Evolutionary conservation across 225 moss, liverwort and hornwort species (phyloP).

Genomic region (Polytrichum formosum): DNA sequence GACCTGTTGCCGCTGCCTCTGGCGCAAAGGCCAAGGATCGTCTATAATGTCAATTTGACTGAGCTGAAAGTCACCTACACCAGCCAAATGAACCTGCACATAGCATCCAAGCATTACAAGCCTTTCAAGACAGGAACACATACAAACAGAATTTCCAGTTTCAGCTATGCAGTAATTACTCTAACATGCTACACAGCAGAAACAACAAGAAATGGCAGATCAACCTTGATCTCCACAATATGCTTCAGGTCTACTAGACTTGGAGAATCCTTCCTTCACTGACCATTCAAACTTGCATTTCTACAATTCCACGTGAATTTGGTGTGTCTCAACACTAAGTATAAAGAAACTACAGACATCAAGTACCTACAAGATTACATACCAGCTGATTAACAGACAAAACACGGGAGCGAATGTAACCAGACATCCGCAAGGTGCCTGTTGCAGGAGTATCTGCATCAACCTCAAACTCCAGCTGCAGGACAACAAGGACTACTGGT

Average conservation of each 20-base stretch:
- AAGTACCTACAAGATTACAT: constrained; percentile 2
- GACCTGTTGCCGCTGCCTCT: constrained; percentile 33
- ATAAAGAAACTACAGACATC: not conserved
- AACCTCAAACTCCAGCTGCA: constrained; percentile 64
- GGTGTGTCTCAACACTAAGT: not conserved
- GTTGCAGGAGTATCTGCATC: constrained; percentile 39
- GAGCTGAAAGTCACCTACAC: constrained; percentile 89
- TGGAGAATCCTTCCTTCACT: no score
- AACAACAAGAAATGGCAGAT: no score
- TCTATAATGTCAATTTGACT: constrained; percentile 70
- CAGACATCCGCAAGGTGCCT: constrained; percentile 67
- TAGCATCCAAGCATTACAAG: not conserved
- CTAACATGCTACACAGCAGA: no score
- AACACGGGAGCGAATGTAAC: constrained; percentile 85
- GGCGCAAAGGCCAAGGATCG: constrained; percentile 73
- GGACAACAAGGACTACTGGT: not conserved
- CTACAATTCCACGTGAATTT: no score
- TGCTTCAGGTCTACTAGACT: no score
- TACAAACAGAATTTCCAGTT: no score
- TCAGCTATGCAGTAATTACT: no score
- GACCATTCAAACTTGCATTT: no score
- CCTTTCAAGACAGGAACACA: no score
- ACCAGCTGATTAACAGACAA: constrained; percentile 96
- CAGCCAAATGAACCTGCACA: constrained; percentile 82
- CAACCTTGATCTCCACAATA: no score